Base-by-base conservation (phyloP, 2,329 filamentous ascomycete genomes). In the Diaporthe sp. region DNA sequence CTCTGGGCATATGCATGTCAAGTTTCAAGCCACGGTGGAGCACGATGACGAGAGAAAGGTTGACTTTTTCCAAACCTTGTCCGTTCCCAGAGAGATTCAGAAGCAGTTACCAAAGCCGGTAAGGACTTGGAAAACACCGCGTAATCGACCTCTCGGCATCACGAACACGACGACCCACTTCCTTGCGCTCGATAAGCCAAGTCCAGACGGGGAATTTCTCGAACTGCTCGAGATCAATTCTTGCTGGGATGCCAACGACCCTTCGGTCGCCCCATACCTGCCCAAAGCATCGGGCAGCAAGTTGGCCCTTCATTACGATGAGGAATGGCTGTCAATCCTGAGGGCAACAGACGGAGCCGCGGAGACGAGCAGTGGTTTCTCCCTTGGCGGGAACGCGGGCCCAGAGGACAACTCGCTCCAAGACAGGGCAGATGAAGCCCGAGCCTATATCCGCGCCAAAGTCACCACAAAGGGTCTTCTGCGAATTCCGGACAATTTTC, bases 1-100 rank as follows among this genome's bases (percentile, higher is more conserved):
- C 12, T 66, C 61, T 25, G 61, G 61, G 19, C 61, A 66, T n/a
- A 66, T 66, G 61, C 61, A 66, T 42, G 7, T 50, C 42, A 66
- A 50, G 6, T 66, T 66, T 15, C 42, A 25, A 50, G 42, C 61
- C 12, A 66, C 42, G 4, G 28, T 66, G 35, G 28, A 66, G 19
- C 61, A 66, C 42, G 15, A n/a, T 6, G 42, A 35, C 12, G 61
- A 50, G 8, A 42, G 28, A 28, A 66, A 25, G 28, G 28, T 35
- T n/a, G 61, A 66, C 19, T 66, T 35, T 22, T 66, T 66, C 28
- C 61, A 66, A 28, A 30, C 25, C 28, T 50, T 66, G 61, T 2
- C 3, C 28, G 61, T 66, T 9, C 28, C 61, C 17, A 47, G 5
- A 17, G 28, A 66, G 35, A 17, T 66, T 10, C 61, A 66, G 61